Evolutionary conservation across 108 stramenopile genomes (phyloP).

Genomic region (Bacterosira constricta): DNA sequence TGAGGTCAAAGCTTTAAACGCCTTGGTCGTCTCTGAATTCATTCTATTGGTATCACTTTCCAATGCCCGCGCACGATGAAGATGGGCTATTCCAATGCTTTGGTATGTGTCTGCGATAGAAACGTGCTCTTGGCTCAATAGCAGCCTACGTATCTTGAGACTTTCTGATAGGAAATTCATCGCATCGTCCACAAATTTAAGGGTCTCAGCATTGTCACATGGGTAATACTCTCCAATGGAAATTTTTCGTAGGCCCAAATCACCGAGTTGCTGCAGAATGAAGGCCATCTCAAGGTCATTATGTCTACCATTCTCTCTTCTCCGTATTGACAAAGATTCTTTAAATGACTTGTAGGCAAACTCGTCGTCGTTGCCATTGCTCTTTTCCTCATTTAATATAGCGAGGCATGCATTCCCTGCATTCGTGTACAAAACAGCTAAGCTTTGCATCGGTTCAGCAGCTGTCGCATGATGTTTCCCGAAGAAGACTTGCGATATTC

Average conservation of each 20-base stretch:
- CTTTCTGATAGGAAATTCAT: slow-evolving; percentile 22
- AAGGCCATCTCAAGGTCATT: slow-evolving; percentile 33
- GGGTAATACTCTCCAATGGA: slow-evolving; percentile 16
- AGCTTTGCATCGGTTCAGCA: slow-evolving; percentile 42
- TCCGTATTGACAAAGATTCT: slow-evolving; percentile 27
- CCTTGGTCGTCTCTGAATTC: slow-evolving; percentile 13
- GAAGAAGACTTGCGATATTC: slow-evolving; percentile 34
- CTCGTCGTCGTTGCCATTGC: slow-evolving; percentile 16
- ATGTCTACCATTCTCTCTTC: slow-evolving; percentile 26
- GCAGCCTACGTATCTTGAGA: slow-evolving; percentile 31
- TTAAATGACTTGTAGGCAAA: slow-evolving; percentile 38
- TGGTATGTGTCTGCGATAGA: slow-evolving; percentile 29
- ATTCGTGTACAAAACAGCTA: slow-evolving; percentile 31
- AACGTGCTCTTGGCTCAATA: slow-evolving; percentile 23
- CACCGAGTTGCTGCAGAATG: slow-evolving; percentile 30
- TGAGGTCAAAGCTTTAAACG: slow-evolving; percentile 14
- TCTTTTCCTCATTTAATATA: slow-evolving; percentile 26
- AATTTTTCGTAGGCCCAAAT: slow-evolving; percentile 20
- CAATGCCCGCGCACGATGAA: slow-evolving; percentile 9
- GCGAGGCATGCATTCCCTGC: slow-evolving; percentile 22
- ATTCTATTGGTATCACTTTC: slow-evolving; percentile 6
- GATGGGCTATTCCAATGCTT: slow-evolving; percentile 37
- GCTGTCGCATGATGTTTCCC: slow-evolving; percentile 34
- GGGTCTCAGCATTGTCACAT: slow-evolving; percentile 12
- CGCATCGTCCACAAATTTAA: slow-evolving; percentile 23